Evolutionary conservation across 2,329 filamentous ascomycete species (phyloP), one percentile per base, ranked within the genome.

Genomic region (Lachnellula subtilissima): DNA sequence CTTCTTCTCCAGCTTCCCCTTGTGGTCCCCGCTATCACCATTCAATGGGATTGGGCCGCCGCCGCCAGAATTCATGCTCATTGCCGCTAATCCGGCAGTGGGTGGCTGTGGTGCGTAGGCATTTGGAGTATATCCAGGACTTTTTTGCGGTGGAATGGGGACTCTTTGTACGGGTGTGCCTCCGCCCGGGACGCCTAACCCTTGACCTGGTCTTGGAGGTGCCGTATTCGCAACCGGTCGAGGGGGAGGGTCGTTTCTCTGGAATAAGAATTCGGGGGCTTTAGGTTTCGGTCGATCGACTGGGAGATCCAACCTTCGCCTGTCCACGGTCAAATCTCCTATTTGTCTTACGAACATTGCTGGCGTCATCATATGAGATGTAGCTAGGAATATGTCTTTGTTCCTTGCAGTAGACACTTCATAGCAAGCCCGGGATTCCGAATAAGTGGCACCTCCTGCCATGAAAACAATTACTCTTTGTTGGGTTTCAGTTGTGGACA

Each of bases 381-480:
- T 94, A 17, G 87, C 84, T 5, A 99, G 82, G 70, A 95, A 89
- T n/a, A 97, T 77, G 65, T 99, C 94, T 61, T 88, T 84, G 52
- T 83, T 84, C 48, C 84, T 84, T 50, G 84, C 76, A 52, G 85
- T 81, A 2, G 89, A 87, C 25, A 93, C 76, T 66, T 97, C 91
- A 70, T 97, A 97, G 74, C 94, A 99, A 12, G 86, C 82, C 28
- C 94, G 85, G 35, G 89, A 82, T 74, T 99, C 94, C 5, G 90
- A 91, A 71, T 93, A 96, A 0, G 94, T 97, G 19, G 94, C 94
- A 46, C 94, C 94, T 48, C 94, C 94, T 1, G 93, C 94, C 81
- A 97, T 87, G 70, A 96, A 97, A 15, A 97, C 86, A 57, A 99
- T 89, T 53, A 97, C 81, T 52, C 94, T 85, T 71, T 99, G 94